phyloP scores from a whole-genome alignment of 192 early-diverging fungal genomes.

The Chytriomyces confervae region DNA sequence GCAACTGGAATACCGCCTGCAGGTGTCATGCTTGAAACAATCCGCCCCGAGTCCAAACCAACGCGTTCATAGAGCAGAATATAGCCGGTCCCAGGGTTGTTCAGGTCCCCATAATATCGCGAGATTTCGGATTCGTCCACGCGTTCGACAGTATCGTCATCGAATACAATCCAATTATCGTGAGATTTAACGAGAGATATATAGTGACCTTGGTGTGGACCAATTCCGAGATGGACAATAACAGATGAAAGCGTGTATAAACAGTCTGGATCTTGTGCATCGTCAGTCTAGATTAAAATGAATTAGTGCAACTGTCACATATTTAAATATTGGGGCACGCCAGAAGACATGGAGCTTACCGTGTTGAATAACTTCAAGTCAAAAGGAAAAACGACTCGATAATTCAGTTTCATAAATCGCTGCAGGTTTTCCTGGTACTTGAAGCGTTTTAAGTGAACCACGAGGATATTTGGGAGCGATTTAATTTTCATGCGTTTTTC shows the following conservation, averaged over 20 bases:
- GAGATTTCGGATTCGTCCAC: conserved; percentile 53
- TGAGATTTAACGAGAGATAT: conserved; percentile 88
- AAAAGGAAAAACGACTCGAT: conserved; percentile 92
- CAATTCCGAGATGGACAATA: conserved; percentile 95
- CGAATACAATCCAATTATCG: conserved; percentile 91
- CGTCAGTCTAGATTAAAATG: conserved; percentile 58
- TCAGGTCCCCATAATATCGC: conserved; percentile 59
- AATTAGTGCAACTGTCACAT: not conserved
- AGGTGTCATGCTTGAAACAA: conserved; percentile 7
- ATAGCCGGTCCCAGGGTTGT: conserved; percentile 54
- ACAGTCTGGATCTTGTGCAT: conserved; percentile 81
- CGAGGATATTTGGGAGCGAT: conserved; percentile 89
- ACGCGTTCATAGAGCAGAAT: conserved; percentile 56
- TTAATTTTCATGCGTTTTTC: conserved; percentile 97
- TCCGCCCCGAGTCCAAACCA: conserved; percentile 33
- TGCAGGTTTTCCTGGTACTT: conserved; percentile 94
- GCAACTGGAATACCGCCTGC: not conserved
- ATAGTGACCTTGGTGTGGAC: conserved; percentile 97
- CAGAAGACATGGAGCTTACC: conserved; percentile 43
- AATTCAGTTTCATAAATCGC: conserved; percentile 91
- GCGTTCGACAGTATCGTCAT: conserved; percentile 86
- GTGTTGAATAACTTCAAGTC: conserved; percentile 96
- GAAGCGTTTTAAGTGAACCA: conserved; percentile 95
- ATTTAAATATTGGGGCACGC: not conserved
- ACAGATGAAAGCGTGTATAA: conserved; percentile 89